Base-by-base conservation (phyloP, 306 rosid genomes). In the Malus sieversii region DNA sequence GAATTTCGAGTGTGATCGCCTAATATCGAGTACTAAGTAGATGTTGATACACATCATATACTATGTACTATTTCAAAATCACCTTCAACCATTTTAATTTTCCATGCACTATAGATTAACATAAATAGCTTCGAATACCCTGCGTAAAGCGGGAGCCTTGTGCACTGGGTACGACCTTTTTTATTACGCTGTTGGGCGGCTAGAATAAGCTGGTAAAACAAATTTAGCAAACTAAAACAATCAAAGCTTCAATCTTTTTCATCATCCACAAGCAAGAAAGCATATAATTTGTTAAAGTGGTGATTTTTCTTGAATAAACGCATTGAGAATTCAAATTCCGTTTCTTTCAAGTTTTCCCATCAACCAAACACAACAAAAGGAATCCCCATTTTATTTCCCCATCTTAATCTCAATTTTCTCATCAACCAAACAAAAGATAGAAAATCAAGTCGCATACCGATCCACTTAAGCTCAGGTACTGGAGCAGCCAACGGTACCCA, bases 401-500 rank as follows among this genome's bases (percentile, higher is more conserved):
- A 15, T 14, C 45, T 18, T 68, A 48, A n/a, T 29, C 62, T 63
- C 30, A 69, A 80, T 46, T 16, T 78, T 52, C 61, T 29, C 42
- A 74, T 19, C 72, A 66, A 55, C 30, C 68, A 74, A 74, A 33
- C 55, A 25, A 59, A 12, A 20, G 1, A 78, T 15, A 22, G 55
- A 48, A 38, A 27, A 52, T 5, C 25, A 3, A 58, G 13, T 65
- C 38, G n/a, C 77, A n/a, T 88, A 96, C 99, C 93, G 93, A 89
- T 88, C 92, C 97, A 80, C 88, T 87, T 32, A 96, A 84, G 48
- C 79, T 61, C 51, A 96, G 83, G 48, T 92, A 90, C 4, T 88
- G 85, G 67, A 96, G 98, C 52, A 96, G 73, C 97, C 92, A 96
- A 6, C 84, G 88, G 80, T 82, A 96, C 2, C 96, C 98, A 19